phyloP scores from a whole-genome alignment of 495 filamentous ascomycete species.

The Chaetomidium leptoderma region DNA sequence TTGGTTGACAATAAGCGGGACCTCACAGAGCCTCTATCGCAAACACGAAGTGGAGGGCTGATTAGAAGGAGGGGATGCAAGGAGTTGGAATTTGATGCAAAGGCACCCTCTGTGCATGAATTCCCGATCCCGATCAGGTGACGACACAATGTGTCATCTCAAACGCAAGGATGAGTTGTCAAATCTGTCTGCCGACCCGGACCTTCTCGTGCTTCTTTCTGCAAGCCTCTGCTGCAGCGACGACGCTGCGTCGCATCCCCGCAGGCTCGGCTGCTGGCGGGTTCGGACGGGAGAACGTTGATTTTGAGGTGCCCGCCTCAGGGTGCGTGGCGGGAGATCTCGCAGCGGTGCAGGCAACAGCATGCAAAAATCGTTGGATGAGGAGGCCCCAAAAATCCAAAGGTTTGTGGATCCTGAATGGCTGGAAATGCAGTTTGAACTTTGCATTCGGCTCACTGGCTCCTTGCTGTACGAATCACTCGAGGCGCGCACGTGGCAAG shows the following conservation, averaged over 20 bases:
- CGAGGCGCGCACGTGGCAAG: neutral
- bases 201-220: too few species aligned
- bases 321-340: constrained; percentile 10
- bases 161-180: constrained; percentile 31
- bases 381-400: constrained; percentile 13
- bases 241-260: constrained; percentile 5
- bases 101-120: constrained; percentile 23
- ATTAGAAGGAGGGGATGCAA: constrained; percentile 7
- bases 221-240: too few species aligned
- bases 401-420: constrained; percentile 16
- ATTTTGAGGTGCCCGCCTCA: too few species aligned
- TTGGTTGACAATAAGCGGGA: constrained; percentile 13
- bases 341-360: constrained; percentile 5
- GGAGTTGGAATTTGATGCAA: neutral
- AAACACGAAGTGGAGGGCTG: constrained; percentile 23
- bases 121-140: constrained; percentile 30
- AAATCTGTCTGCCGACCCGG: constrained; percentile 5
- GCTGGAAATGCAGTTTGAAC: constrained; percentile 10
- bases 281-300: constrained; percentile 8
- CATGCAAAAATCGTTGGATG: constrained; percentile 20
- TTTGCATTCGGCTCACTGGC: constrained; percentile 18
- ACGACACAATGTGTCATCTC: constrained; percentile 28
- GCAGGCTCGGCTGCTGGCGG: constrained; percentile 11
- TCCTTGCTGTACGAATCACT: constrained; percentile 22
- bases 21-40: constrained; percentile 22